Base-by-base conservation (phyloP, 306 rosid species). In the Castanopsis chinensis region DNA sequence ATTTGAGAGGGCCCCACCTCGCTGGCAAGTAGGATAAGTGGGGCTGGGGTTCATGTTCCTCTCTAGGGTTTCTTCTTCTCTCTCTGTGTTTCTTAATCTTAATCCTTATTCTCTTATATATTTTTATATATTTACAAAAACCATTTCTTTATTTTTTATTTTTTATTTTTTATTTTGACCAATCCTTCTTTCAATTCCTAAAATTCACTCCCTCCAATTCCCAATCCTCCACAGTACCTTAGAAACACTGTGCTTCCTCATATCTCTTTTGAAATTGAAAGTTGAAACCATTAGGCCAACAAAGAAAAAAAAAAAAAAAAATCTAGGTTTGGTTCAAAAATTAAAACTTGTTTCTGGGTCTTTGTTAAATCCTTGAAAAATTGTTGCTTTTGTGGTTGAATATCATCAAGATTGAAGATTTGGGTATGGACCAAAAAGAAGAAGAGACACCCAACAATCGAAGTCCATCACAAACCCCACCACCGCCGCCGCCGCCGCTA, bases 1-100 rank as follows among this genome's bases (percentile, higher is more conserved):
- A 41, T 14, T 43, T 14, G 85, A 41, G 85, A 41, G 89, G 97
- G 92, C 41, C 98, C 97, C 93, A n/a, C 27, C 89, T 67, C 21
- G 59, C 80, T 27, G 15, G 53, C 53, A 55, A 49, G 25, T n/a
- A 75, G 88, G 83, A 86, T 81, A 88, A 86, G 97, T 90, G 98
- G 93, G 95, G 91, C 86, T 81, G 74, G 45, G 30, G 59, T 74
- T 83, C 85, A 61, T 82, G 43, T 41, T 41, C 45, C 45, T 41
- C 3, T 86, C 82, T 87, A 89, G 95, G 97, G 92, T 90, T 64
- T 75, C 53, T 49, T 13, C n/a, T 64, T 61, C 80, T 81, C 79
- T 76, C 81, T 75, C 88, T 37, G 25, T 5, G 30, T 45, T 53
- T 6, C 65, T 21, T 13, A 0, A 59, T 6, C 65, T 19, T 13